Conservation (phyloP, 768 basidiomycete species). For the Agaricus sinodeliciosus region DNA sequence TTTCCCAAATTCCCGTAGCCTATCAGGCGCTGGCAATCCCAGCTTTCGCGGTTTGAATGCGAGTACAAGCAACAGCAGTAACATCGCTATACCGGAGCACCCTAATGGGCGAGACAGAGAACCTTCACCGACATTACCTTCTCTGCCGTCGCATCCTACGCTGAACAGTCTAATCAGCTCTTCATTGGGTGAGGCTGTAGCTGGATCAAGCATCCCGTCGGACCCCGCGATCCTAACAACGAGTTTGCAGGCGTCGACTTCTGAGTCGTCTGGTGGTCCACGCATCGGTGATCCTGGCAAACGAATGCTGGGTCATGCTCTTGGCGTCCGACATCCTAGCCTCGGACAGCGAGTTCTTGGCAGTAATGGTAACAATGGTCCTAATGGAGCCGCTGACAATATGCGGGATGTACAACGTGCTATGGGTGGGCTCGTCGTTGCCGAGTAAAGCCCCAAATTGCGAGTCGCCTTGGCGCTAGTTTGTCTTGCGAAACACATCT, state of each 20-base stretch:
- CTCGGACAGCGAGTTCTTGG: constrained; percentile 56
- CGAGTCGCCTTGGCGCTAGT: not conserved
- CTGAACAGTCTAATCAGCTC: constrained; percentile 81
- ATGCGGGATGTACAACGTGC: constrained; percentile 69
- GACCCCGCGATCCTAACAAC: constrained; percentile 68
- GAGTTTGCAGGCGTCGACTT: constrained; percentile 36
- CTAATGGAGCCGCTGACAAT: constrained; percentile 39
- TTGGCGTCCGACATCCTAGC: constrained; percentile 77
- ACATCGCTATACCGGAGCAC: constrained; percentile 51
- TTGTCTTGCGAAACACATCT: not conserved
- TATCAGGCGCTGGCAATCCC: constrained; percentile 26
- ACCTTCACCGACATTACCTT: constrained; percentile 78
- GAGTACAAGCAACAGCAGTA: constrained; percentile 25
- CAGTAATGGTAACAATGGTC: constrained; percentile 27
- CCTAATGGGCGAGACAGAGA: constrained; percentile 48
- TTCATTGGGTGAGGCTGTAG: constrained; percentile 50
- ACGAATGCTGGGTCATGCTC: constrained; percentile 81
- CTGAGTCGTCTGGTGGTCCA: constrained; percentile 42
- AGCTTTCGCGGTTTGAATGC: constrained; percentile 3
- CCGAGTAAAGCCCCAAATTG: constrained; percentile 44
- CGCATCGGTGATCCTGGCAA: constrained; percentile 86
- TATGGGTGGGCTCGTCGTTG: constrained; percentile 68
- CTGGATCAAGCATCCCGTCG: constrained; percentile 33
- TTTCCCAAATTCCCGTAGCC: constrained; percentile 46
- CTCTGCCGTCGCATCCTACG: constrained; percentile 76